Evolutionary conservation across 225 moss, liverwort and hornwort genomes (phyloP), one percentile per base, ranked within the genome.

Genomic region (Anthoceros angustus): DNA sequence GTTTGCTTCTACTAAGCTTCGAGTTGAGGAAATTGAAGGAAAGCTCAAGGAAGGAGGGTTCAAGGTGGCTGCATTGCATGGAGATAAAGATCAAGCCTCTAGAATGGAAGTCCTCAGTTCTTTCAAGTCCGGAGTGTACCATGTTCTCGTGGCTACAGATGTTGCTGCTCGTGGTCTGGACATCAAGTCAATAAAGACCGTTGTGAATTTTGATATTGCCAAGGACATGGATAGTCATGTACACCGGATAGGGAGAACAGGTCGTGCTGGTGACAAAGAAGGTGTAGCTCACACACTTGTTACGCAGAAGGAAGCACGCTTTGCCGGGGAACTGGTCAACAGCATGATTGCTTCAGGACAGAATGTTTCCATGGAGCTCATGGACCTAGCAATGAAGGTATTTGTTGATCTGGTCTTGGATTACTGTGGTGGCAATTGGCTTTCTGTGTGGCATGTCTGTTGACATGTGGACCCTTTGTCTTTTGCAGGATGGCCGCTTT

Each of bases 171-270:
- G 98, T 76, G 98, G 98, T 71, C 76, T 98, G 25, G 98, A 98
- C 61, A 98, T 98, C 65, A 98, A 98, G 76, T 92, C 92, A 11
- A 90, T 92, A 39, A 98, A 89, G 74, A 83, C 89, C 16, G 92
- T 98, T 12, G 89, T 98, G 64, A 98, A 98, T 78, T 89, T 81
- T 71, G 98, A 98, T 69, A 84, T 84, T 68, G 92, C 98, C 38
- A 92, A 92, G 76, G 89, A 98, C 69, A 98, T 98, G 89, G 98
- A 98, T 64, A 83, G 92, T 61, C 98, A 98, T 76, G 98, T 98
- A 32, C 98, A 92, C 70, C 92, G 98, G 39, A 92, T 92, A 81
- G 98, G 98, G 71, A 84, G 98, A 71, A 98, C 98, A 62, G 98
- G 98, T 39, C 79, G 98, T 70, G 98, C 92, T 63, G 98, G 98